These are phyloP conservation scores for Davidsoniella virescens DNA, from an alignment of 2,329 filamentous ascomycete species.

Conservation along the genomic window DNA sequence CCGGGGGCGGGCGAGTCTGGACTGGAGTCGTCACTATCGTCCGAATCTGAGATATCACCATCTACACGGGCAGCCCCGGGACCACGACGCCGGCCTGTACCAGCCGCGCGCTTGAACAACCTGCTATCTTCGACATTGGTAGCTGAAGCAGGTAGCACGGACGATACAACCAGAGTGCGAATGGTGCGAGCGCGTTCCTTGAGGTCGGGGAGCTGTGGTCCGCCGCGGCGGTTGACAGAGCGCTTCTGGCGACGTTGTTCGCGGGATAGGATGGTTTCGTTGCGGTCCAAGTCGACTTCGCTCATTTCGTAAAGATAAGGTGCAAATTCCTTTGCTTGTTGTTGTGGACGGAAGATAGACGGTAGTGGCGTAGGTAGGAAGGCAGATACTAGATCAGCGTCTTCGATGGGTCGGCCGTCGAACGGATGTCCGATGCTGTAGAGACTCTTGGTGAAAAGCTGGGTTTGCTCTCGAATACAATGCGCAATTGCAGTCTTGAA, in stretches of 20 bases:
- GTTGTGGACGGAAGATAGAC: slow-evolving; percentile 73
- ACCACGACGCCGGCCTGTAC: slow-evolving; percentile 28
- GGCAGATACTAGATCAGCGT: slow-evolving; percentile 70
- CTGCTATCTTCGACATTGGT: slow-evolving; percentile 67
- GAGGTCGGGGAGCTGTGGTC: slow-evolving; percentile 84
- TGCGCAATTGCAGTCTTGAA: slow-evolving; percentile 96
- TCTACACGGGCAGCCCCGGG: slow-evolving; percentile 32
- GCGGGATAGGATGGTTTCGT: slow-evolving; percentile 81
- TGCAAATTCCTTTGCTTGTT: slow-evolving; percentile 84
- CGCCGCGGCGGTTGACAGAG: slow-evolving; percentile 83
- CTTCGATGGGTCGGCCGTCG: slow-evolving; percentile 82
- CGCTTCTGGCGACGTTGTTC: slow-evolving; percentile 91
- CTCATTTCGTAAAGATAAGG: slow-evolving; percentile 90
- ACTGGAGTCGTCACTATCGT: slow-evolving; percentile 77
- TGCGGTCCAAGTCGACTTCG: slow-evolving; percentile 75
- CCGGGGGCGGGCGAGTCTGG: slow-evolving; percentile 73
- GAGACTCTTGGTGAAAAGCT: slow-evolving; percentile 83
- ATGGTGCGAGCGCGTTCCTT: slow-evolving; percentile 91
- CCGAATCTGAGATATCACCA: slow-evolving; percentile 70
- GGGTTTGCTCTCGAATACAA: slow-evolving; percentile 88
- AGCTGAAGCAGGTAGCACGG: slow-evolving; percentile 77
- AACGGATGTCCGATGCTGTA: slow-evolving; percentile 91
- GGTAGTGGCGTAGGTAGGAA: slow-evolving; percentile 75
- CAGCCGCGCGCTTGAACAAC: slow-evolving; percentile 64
- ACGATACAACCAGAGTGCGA: slow-evolving; percentile 79